Evolutionary conservation across 2,329 filamentous ascomycete genomes (phyloP), one percentile per base, ranked within the genome.

Genomic region (Lachnellula suecica): DNA sequence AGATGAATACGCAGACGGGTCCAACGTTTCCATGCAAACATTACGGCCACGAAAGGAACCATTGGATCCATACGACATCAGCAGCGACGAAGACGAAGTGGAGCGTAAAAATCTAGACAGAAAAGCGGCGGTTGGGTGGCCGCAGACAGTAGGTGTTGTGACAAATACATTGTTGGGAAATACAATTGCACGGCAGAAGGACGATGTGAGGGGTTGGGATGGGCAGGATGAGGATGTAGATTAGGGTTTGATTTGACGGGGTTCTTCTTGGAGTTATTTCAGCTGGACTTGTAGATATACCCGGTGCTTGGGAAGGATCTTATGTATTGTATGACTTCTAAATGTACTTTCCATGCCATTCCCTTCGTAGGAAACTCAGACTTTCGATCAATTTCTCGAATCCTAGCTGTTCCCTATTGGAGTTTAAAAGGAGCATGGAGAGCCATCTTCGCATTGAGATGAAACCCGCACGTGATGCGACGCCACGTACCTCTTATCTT

Each of bases 81-180:
- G 63, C 42, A 63, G 60, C 27, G 64, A 66, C 52, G 64, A 67
- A 20, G 59, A 64, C 19, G 63, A 64, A 44, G 53, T 52, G 17
- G 61, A 64, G 20, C 54, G 53, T 19, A 59, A 49, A 24, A 49
- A 42, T 6, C 34, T 61, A 15, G 58, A 66, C 41, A 49, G 59
- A 4, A 64, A 63, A 35, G 53, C 59, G 35, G 40, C 56, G n/a
- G 43, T 44, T 35, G 61, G 59, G n/a, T 66, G 62, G 64, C 65
- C 61, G 11, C 61, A 66, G 37, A 59, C 49, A 35, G 62, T 66
- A 31, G 63, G 62, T 5, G 49, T 66, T 19, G 60, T 66, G 8
- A 66, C 66, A 22, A 68, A 65, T 55, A 66, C 59, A 9, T 52
- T 67, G 31, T 44, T 66, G 9, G 65, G 64, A n/a, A 67, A 65